Evolutionary conservation across 2,329 filamentous ascomycete genomes (phyloP), one percentile per base, ranked within the genome.

Genomic region (Hypoxylon sp.): DNA sequence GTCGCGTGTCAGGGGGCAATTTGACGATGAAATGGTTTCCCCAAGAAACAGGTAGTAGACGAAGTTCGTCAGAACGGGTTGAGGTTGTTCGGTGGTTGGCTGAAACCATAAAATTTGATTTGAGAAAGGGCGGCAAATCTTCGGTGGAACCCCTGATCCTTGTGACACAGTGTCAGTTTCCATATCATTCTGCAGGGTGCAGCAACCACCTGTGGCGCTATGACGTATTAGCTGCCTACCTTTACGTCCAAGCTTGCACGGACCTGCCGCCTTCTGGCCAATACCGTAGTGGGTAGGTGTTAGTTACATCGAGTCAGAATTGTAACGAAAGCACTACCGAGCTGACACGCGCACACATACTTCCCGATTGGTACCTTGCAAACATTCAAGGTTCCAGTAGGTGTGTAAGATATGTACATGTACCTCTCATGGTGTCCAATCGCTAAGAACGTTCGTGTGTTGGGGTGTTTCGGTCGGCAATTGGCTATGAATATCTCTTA

Each of bases 71-170:
- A 47, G 46, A 52, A 14, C 13, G 10, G 53, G 55, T 37, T 50
- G 47, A 67, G 46, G 59, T 69, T 70, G 59, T 55, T 14, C 53
- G 39, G 59, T 70, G 70, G 67, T 68, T 69, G 62, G 67, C 63
- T 46, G 58, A 63, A 66, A 54, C 52, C 42, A 55, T 69, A 71
- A 72, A 72, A 71, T 72, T 71, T 72, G 67, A 26, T 70, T 65
- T 59, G 29, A 31, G 58, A 65, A 62, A 31, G 62, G 31, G 55
- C 65, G 70, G 70, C 22, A 57, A 47, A 71, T 67, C 31, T 13
- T 68, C 70, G 70, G 70, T 50, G 61, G 37, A 68, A 54, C 39
- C n/a, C 29, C 9, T 58, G 44, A 47, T n/a, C 54, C 57, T 47
- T 37, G 29, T 46, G 13, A 35, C 51, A 68, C 67, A 44, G 67